Conservation (phyloP, 768 basidiomycete genomes). For the Kwoniella heveanensis region DNA sequence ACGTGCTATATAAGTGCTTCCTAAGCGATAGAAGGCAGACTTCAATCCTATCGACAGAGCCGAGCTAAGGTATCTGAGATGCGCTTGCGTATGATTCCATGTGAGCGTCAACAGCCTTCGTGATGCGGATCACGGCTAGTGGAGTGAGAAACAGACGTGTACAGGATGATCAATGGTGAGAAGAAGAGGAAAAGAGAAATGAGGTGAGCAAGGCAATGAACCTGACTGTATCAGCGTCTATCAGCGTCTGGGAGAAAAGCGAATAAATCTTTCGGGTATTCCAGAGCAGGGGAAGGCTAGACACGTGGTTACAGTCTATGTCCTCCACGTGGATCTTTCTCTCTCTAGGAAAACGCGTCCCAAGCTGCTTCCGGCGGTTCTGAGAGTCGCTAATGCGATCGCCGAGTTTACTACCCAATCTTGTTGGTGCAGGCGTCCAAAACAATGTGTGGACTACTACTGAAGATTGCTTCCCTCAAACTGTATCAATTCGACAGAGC, state of each 20-base stretch:
- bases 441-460: no score
- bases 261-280: background rate
- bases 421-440: no score
- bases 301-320: no score
- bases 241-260: background rate
- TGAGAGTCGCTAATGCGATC: background rate
- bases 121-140: no score
- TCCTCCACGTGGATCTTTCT: no score
- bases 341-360: constrained; percentile 1
- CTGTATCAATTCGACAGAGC: background rate
- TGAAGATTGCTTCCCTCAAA: background rate
- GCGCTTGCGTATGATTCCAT: background rate
- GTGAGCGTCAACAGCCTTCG: no score
- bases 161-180: background rate
- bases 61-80: background rate
- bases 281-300: background rate
- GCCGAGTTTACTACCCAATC: no score
- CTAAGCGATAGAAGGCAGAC: background rate
- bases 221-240: no score
- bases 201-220: no score
- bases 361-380: constrained; percentile 1
- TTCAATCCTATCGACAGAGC: background rate
- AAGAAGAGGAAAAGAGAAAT: background rate
- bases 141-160: background rate
- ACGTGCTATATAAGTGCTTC: background rate